A percentile compares a stretch with the other conserved stretches of the same genome.
phyloP scores from a whole-genome alignment of 306 rosid genomes.

The Cucumis cinereus region DNA sequence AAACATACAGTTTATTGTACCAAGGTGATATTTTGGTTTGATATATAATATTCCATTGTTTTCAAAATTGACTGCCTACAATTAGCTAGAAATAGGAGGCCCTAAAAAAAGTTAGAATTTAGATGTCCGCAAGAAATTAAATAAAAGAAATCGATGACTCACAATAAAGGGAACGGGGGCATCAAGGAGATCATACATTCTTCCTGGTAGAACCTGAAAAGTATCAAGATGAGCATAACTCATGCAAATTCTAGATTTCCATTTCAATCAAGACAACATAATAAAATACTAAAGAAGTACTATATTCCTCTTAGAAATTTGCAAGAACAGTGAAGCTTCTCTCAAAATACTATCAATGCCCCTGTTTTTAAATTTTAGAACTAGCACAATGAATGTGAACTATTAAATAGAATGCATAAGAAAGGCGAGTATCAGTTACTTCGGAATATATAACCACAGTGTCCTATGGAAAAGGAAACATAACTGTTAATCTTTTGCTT shows the following conservation, averaged over 20 bases:
- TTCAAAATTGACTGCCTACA: neutral
- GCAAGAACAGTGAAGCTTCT: neutral
- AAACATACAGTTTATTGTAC: neutral
- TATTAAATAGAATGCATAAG: neutral
- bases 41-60: neutral
- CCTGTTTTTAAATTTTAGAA: neutral
- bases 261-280: neutral
- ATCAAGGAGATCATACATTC: conserved; percentile 83
- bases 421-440: neutral
- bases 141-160: conserved; percentile 23
- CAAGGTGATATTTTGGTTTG: neutral
- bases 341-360: neutral
- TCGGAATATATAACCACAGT: neutral
- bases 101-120: neutral
- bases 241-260: neutral
- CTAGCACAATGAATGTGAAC: neutral
- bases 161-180: conserved; percentile 97
- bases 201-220: conserved; percentile 70
- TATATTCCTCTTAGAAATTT: neutral
- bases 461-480: neutral
- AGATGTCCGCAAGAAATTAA: neutral
- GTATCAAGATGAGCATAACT: conserved; percentile 8
- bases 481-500: neutral
- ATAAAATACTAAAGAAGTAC: neutral
- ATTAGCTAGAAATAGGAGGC: neutral